Conservation (phyloP, 1,284 basidiomycete species). For the Ustilago lituana region DNA sequence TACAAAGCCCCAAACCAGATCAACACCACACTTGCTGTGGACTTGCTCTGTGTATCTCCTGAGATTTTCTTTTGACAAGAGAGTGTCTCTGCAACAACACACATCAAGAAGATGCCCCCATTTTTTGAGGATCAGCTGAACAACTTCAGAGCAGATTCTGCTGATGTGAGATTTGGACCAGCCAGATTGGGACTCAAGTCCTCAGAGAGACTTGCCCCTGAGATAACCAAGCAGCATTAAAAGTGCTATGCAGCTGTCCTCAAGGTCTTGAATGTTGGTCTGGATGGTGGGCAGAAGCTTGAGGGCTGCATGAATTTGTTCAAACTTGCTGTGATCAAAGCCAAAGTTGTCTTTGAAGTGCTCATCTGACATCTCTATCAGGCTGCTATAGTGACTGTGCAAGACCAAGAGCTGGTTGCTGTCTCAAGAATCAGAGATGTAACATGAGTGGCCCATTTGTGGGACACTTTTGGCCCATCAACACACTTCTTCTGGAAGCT, state of each 20-base stretch:
- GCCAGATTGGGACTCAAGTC: constrained; percentile 1
- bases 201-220: background rate
- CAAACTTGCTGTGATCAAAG: background rate
- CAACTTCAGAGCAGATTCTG: background rate
- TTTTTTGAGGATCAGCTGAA: background rate
- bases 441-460: no score
- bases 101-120: constrained; percentile 1
- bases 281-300: background rate
- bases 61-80: background rate
- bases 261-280: background rate
- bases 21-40: background rate
- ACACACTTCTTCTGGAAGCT: no score
- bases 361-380: background rate
- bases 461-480: no score
- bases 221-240: constrained; percentile 4
- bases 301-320: background rate
- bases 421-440: no score
- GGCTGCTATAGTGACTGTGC: no score
- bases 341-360: constrained; percentile 5
- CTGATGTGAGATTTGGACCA: constrained; percentile 2
- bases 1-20: constrained; percentile 4
- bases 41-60: background rate
- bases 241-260: constrained; percentile 1
- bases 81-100: background rate
- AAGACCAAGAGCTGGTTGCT: no score